Conservation (phyloP, 805 yeast genomes). For the Tetrapisispora namnaoensis region DNA sequence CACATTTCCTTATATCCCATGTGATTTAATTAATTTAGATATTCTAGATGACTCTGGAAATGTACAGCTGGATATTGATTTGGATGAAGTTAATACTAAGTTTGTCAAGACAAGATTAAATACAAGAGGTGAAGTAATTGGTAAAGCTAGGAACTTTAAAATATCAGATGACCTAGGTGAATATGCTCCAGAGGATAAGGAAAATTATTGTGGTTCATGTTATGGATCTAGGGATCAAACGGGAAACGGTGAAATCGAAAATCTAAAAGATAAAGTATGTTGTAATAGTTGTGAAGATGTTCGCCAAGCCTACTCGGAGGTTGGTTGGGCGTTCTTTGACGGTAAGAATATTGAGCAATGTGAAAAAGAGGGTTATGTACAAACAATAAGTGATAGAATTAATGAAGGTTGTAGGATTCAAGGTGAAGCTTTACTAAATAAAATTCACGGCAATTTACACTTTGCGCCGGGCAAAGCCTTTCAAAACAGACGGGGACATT, state of each 20-base stretch:
- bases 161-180: constrained; percentile 32
- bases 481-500: constrained; percentile 49
- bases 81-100: constrained; percentile 57
- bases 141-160: constrained; percentile 34
- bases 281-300: constrained; percentile 84
- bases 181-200: constrained; percentile 29
- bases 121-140: constrained; percentile 36
- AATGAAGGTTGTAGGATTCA: constrained; percentile 81
- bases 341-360: constrained; percentile 85
- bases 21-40: constrained; percentile 73
- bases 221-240: constrained; percentile 69
- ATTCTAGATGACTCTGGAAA: constrained; percentile 87
- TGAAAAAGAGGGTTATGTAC: constrained; percentile 77
- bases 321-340: constrained; percentile 83
- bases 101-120: constrained; percentile 61
- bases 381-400: constrained; percentile 45
- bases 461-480: constrained; percentile 90
- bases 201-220: constrained; percentile 72
- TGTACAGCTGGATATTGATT: constrained; percentile 37
- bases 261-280: constrained; percentile 42
- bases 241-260: constrained; percentile 31
- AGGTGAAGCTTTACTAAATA: constrained; percentile 70
- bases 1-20: constrained; percentile 76
- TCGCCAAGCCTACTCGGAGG: constrained; percentile 62
- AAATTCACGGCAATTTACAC: constrained; percentile 85